Conservation (phyloP, 2,329 filamentous ascomycete genomes). For the Hypoxylon sp. region DNA sequence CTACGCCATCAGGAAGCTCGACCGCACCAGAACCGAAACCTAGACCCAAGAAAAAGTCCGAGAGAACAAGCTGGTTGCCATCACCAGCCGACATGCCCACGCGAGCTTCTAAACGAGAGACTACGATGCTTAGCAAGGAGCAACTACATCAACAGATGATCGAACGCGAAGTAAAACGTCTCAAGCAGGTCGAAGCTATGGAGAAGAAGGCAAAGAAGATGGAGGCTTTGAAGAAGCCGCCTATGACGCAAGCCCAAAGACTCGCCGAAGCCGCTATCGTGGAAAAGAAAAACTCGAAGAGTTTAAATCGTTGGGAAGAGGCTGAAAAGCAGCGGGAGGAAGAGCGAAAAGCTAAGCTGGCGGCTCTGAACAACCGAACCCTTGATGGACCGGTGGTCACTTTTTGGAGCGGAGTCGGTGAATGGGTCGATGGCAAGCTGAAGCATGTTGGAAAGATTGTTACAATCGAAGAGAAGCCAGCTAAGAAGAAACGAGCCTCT, state of each 20-base stretch:
- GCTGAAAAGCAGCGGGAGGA: slow-evolving; percentile 90
- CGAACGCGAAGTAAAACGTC: slow-evolving; percentile 76
- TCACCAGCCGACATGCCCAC: slow-evolving; percentile 67
- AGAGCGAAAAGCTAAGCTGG: slow-evolving; percentile 83
- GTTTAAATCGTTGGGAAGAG: slow-evolving; percentile 92
- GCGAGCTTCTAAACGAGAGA: slow-evolving; percentile 69
- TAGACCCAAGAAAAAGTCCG: slow-evolving; percentile 71
- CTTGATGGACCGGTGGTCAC: slow-evolving; percentile 90
- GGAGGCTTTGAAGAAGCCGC: slow-evolving; percentile 80
- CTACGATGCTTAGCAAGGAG: slow-evolving; percentile 71
- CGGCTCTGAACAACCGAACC: slow-evolving; percentile 87
- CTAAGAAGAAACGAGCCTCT: slow-evolving; percentile 64
- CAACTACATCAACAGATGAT: slow-evolving; percentile 78
- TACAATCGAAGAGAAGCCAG: slow-evolving; percentile 70
- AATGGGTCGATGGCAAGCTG: slow-evolving; percentile 82
- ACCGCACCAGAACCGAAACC: slow-evolving; percentile 58
- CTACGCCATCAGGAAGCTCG: slow-evolving; percentile 53
- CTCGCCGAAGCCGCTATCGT: slow-evolving; percentile 85
- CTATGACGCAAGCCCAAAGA: slow-evolving; percentile 88
- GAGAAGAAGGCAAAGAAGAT: slow-evolving; percentile 77
- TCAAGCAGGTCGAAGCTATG: slow-evolving; percentile 78
- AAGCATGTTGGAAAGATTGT: slow-evolving; percentile 77
- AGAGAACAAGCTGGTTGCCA: slow-evolving; percentile 70
- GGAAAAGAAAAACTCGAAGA: slow-evolving; percentile 90
- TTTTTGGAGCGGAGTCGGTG: slow-evolving; percentile 92